A percentile compares a stretch with the other conserved stretches of the same genome.
Conservation (phyloP, 1,284 basidiomycete genomes). For the Veloboletus limbatus region DNA sequence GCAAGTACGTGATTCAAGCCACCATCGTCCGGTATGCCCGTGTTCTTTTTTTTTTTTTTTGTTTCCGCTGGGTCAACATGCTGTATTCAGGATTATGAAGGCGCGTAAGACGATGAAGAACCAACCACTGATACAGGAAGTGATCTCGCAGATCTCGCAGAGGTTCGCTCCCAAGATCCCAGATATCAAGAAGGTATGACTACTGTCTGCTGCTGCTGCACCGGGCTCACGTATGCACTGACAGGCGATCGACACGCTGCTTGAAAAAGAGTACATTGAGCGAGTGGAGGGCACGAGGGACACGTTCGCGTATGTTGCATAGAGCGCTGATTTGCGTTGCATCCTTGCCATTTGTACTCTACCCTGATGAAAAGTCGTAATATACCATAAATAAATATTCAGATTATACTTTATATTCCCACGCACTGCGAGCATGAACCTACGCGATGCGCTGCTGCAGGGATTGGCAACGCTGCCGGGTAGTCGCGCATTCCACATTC, state of each 20-base stretch:
- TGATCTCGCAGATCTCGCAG: constrained; percentile 87
- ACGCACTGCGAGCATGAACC: constrained; percentile 33
- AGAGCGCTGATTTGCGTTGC: too few species aligned
- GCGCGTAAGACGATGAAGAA: constrained; percentile 98
- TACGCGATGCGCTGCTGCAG: constrained; percentile 65
- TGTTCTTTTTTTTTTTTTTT: too few species aligned
- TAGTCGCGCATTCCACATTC: constrained; percentile 67
- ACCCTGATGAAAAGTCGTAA: too few species aligned
- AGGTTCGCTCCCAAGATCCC: constrained; percentile 89
- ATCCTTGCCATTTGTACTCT: constrained; percentile 13
- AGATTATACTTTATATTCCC: constrained; percentile 26
- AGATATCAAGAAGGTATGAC: constrained; percentile 84
- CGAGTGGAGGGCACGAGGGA: constrained; percentile 82
- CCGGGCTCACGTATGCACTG: constrained; percentile 3
- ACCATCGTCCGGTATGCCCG: constrained; percentile 82
- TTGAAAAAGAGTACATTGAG: constrained; percentile 98
- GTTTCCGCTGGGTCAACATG: background rate
- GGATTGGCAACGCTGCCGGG: constrained; percentile 60
- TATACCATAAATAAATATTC: too few species aligned
- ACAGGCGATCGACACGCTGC: constrained; percentile 92
- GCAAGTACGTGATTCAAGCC: constrained; percentile 96
- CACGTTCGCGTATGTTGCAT: constrained; percentile 77
- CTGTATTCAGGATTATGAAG: constrained; percentile 83
- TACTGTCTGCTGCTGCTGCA: background rate
- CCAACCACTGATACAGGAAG: constrained; percentile 90